Evolutionary conservation across 225 moss, liverwort and hornwort species (phyloP).

Genomic region (Physcomitrium patens): DNA sequence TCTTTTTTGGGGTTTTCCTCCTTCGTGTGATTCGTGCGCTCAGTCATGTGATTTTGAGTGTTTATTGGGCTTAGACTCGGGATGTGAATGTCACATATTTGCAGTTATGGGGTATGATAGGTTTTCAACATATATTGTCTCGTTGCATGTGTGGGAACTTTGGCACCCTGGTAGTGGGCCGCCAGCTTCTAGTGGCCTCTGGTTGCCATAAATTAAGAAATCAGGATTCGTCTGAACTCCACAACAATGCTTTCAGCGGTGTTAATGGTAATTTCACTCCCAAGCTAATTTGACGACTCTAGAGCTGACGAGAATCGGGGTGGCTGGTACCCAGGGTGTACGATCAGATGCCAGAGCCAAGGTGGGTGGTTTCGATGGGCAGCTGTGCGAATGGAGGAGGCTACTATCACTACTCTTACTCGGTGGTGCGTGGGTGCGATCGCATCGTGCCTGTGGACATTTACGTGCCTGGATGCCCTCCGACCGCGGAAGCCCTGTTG

Average conservation of each 20-base stretch:
- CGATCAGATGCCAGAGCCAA: constrained; percentile 97
- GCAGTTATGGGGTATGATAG: neutral
- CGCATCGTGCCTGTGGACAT: constrained; percentile 91
- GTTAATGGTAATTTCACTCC: too few relatives aligned
- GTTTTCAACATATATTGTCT: neutral
- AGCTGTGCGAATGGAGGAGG: constrained; percentile 94
- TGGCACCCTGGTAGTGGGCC: too few relatives aligned
- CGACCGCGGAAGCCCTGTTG: constrained; percentile 87
- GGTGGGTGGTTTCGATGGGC: constrained; percentile 94
- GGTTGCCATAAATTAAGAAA: neutral
- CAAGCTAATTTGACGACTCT: neutral
- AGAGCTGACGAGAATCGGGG: constrained; percentile 13
- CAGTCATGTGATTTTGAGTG: too few relatives aligned
- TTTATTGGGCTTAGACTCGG: too few relatives aligned
- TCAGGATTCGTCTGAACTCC: neutral
- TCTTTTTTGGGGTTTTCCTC: too few relatives aligned
- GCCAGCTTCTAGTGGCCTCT: neutral
- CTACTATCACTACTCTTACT: constrained; percentile 91
- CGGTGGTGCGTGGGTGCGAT: constrained; percentile 90
- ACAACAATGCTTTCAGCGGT: neutral
- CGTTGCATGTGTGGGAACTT: neutral
- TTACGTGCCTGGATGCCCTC: constrained; percentile 92
- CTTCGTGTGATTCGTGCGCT: too few relatives aligned
- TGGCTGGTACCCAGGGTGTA: constrained; percentile 66
- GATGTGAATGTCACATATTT: neutral